Percentiles rank a stretch among this genome's conserved stretches.
These are phyloP conservation scores for Fusarium tricinctum DNA, from an alignment of 2,329 filamentous ascomycete genomes.

Conservation along the genomic window DNA sequence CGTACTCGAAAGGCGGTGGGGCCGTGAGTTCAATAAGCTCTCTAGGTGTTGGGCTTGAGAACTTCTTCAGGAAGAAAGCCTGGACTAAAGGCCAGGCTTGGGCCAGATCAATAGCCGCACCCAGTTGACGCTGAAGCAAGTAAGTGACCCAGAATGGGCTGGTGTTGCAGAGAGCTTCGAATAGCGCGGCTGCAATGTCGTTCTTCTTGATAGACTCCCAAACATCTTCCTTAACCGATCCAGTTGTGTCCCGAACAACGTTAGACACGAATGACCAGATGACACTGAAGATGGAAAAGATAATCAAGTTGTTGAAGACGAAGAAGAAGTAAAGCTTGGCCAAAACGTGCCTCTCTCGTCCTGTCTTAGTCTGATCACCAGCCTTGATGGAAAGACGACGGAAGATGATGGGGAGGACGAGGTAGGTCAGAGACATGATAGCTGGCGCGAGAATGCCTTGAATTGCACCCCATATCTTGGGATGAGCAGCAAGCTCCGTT, in stretches of 20 bases:
- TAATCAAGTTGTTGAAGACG: constrained; percentile 94
- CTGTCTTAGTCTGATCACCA: constrained; percentile 92
- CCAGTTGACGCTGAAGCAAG: constrained; percentile 91
- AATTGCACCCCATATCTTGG: constrained; percentile 83
- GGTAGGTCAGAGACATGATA: constrained; percentile 87
- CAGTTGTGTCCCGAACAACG: constrained; percentile 70
- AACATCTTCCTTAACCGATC: constrained; percentile 67
- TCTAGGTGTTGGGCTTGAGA: constrained; percentile 88
- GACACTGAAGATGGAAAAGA: constrained; percentile 92
- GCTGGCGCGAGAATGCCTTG: constrained; percentile 94
- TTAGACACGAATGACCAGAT: constrained; percentile 79
- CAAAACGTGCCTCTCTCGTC: constrained; percentile 90
- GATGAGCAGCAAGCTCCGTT: constrained; percentile 71
- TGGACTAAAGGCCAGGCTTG: constrained; percentile 88
- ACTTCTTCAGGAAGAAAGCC: constrained; percentile 87
- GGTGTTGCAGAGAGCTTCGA: constrained; percentile 82
- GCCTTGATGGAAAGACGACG: constrained; percentile 85
- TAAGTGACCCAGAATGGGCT: constrained; percentile 96
- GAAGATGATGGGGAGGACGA: constrained; percentile 91
- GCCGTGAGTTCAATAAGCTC: constrained; percentile 94
- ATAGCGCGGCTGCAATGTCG: constrained; percentile 73
- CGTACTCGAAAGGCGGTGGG: constrained; percentile 93
- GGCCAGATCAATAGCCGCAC: constrained; percentile 92
- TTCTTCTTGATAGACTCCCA: constrained; percentile 78
- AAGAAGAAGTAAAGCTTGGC: constrained; percentile 95